Conservation (phyloP, 805 yeast genomes). For the Vanderwaltozyma tropicalis region DNA sequence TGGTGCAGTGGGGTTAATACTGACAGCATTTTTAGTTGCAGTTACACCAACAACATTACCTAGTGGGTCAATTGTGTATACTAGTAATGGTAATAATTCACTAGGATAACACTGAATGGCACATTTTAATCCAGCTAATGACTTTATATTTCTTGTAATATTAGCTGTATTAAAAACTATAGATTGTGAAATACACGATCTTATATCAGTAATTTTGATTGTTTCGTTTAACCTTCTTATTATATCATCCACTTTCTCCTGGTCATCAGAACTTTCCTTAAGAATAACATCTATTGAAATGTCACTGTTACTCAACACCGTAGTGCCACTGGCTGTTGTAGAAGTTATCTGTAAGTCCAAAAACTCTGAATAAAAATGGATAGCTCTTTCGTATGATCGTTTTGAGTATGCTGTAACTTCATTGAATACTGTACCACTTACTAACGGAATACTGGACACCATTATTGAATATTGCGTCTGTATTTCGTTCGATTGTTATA, state of each 20-base stretch:
- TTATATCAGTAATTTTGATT: conserved; percentile 35
- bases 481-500: too few relatives aligned
- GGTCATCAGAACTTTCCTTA: background rate
- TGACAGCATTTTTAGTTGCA: conserved; percentile 44
- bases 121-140: conserved; percentile 19
- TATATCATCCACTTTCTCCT: background rate
- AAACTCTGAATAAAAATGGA: conserved; percentile 39
- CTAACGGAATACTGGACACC: conserved; percentile 20
- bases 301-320: conserved; percentile 11
- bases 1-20: conserved; percentile 29
- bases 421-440: conserved; percentile 47
- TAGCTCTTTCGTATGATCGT: conserved; percentile 35
- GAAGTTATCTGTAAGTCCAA: conserved; percentile 8
- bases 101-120: conserved; percentile 43
- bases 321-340: background rate
- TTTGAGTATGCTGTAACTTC: conserved; percentile 42
- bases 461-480: too few relatives aligned
- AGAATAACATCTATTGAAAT: conserved; percentile 19
- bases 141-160: conserved; percentile 17
- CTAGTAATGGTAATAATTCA: conserved; percentile 61
- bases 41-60: conserved; percentile 79
- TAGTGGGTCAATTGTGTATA: conserved; percentile 72
- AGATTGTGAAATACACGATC: conserved; percentile 34
- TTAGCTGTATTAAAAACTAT: conserved; percentile 30
- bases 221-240: conserved; percentile 10